A percentile compares a stretch with the other conserved stretches of the same genome.
Evolutionary conservation across 2,329 filamentous ascomycete species (phyloP).

Genomic region (Exophiala sideris): DNA sequence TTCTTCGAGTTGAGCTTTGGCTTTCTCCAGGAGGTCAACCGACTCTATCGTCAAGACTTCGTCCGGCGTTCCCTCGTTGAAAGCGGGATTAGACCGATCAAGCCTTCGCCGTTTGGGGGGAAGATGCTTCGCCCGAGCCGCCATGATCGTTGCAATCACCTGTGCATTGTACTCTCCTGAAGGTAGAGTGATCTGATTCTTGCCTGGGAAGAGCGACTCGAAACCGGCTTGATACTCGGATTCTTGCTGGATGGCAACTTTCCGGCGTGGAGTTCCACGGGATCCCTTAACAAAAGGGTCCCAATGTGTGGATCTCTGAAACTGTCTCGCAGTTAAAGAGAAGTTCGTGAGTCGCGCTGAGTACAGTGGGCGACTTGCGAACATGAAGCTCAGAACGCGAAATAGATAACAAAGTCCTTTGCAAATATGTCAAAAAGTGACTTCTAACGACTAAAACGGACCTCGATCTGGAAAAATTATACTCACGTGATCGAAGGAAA

Average conservation of each 20-base stretch:
- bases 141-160: conserved; percentile 6
- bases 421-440: background rate
- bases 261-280: too few species aligned
- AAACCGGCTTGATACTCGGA: too few species aligned
- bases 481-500: conserved; percentile 4
- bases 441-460: background rate
- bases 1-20: background rate
- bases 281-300: background rate
- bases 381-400: conserved; percentile 1
- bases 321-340: background rate
- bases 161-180: conserved; percentile 15
- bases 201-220: background rate
- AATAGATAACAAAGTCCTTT: background rate
- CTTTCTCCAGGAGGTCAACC: conserved; percentile 5
- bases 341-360: background rate
- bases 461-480: conserved; percentile 5
- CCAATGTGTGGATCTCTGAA: background rate
- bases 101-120: conserved; percentile 2
- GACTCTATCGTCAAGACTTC: conserved; percentile 21
- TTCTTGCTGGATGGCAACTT: too few species aligned
- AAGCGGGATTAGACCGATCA: background rate
- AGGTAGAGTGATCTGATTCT: background rate
- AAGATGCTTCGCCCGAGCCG: conserved; percentile 1
- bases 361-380: background rate
- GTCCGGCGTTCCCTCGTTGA: conserved; percentile 14